A percentile compares a stretch with the other conserved stretches of the same genome.
phyloP scores from a whole-genome alignment of 768 basidiomycete species.

The Suillus occidentalis region DNA sequence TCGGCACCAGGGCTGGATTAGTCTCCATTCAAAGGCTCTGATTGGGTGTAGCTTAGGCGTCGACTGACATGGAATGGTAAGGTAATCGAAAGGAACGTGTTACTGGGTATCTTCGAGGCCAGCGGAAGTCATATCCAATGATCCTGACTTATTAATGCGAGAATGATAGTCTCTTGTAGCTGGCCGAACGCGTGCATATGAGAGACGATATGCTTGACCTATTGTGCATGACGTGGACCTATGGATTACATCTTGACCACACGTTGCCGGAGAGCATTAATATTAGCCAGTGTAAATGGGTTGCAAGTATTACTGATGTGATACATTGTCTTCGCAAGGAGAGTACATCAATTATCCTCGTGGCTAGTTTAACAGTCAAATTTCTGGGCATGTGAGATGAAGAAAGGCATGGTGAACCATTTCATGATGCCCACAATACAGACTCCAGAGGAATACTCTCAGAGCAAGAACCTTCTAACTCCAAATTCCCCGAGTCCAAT shows the following conservation, averaged over 20 bases:
- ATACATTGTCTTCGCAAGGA: neutral
- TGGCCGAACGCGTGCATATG: neutral
- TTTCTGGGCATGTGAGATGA: too few species aligned
- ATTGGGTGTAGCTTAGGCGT: constrained; percentile 12
- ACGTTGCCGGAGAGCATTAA: neutral
- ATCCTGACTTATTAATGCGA: neutral
- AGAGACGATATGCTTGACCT: neutral
- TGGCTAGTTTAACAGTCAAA: neutral
- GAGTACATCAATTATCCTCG: neutral
- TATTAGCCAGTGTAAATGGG: neutral
- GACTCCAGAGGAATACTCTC: neutral
- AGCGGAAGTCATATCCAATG: neutral
- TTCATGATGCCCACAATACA: neutral
- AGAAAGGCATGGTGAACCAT: neutral
- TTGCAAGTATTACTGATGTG: neutral
- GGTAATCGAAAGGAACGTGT: constrained; percentile 18
- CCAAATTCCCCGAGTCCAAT: neutral
- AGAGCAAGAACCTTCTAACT: neutral
- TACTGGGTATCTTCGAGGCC: neutral
- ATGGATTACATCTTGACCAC: neutral
- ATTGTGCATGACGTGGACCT: neutral
- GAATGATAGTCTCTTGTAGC: constrained; percentile 7
- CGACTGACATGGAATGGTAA: constrained; percentile 13
- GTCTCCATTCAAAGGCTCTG: neutral
- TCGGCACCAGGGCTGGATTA: constrained; percentile 30